Conservation (phyloP, 352 stramenopile species). For the Phytophthora quininea region DNA sequence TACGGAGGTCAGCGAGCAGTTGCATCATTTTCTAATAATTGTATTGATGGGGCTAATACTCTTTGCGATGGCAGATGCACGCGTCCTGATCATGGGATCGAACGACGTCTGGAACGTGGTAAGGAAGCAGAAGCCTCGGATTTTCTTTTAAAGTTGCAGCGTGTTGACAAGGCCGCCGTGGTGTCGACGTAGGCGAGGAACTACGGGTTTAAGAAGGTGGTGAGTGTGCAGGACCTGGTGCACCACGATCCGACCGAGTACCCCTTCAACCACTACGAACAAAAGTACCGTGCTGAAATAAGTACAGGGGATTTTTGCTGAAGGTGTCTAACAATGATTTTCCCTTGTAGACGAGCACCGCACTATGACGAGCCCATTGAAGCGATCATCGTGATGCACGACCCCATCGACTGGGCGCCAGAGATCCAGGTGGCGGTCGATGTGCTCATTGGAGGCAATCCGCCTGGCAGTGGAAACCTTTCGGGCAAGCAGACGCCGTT, state of each 20-base stretch:
- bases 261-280: slow-evolving; percentile 75
- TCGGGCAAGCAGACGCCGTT: slow-evolving; percentile 74
- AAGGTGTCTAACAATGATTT: neutral
- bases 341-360: slow-evolving; percentile 39
- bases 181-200: slow-evolving; percentile 36
- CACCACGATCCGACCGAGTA: slow-evolving; percentile 81
- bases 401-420: slow-evolving; percentile 88
- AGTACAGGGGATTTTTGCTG: neutral
- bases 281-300: slow-evolving; percentile 44
- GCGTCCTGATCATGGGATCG: slow-evolving; percentile 89
- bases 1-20: slow-evolving; percentile 52
- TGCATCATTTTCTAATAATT: no score
- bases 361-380: slow-evolving; percentile 77
- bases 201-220: slow-evolving; percentile 88
- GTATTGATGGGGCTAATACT: no score
- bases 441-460: slow-evolving; percentile 85
- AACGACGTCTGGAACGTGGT: slow-evolving; percentile 81
- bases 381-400: slow-evolving; percentile 91
- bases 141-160: neutral
- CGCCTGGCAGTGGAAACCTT: slow-evolving; percentile 57
- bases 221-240: slow-evolving; percentile 73
- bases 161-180: neutral
- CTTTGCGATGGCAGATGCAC: slow-evolving; percentile 48
- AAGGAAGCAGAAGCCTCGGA: neutral
- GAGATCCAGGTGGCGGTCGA: slow-evolving; percentile 91